Conservation (phyloP, 2,329 filamentous ascomycete species). For the Xylaria sp. region DNA sequence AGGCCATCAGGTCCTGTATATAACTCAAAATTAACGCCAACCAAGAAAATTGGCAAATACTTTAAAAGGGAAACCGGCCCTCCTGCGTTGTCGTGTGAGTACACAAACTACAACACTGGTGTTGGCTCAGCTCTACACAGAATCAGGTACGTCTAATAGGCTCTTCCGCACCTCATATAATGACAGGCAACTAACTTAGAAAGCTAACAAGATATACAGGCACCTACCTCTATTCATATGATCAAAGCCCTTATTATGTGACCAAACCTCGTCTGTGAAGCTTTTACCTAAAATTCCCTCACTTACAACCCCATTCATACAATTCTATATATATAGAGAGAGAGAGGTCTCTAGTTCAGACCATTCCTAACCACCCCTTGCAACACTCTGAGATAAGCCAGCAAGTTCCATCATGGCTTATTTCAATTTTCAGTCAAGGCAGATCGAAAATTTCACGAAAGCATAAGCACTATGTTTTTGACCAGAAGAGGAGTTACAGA, state of each 20-base stretch:
- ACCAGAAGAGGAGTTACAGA: constrained; percentile 21
- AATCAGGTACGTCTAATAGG: constrained; percentile 19
- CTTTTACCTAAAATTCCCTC: too few species aligned
- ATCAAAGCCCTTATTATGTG: neutral
- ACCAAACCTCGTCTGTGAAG: neutral
- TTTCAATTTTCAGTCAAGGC: constrained; percentile 50
- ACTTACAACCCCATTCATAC: too few species aligned
- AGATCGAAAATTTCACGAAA: constrained; percentile 36
- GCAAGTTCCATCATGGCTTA: constrained; percentile 43
- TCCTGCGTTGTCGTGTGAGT: neutral
- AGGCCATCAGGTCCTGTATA: constrained; percentile 25
- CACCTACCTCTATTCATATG: neutral
- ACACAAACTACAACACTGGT: neutral
- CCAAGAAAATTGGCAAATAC: constrained; percentile 22
- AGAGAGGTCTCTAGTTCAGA: too few species aligned
- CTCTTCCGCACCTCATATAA: neutral
- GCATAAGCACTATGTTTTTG: constrained; percentile 27
- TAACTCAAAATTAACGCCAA: constrained; percentile 23
- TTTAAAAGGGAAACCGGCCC: neutral
- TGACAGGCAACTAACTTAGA: neutral
- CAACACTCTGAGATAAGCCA: constrained; percentile 49
- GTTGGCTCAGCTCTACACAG: neutral
- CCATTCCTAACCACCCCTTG: constrained; percentile 37
- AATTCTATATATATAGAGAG: too few species aligned
- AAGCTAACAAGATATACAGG: constrained; percentile 14